These are phyloP conservation scores for Lenwebbia sp. DNA, from an alignment of 345 rosid genomes.

Conservation along the genomic window DNA sequence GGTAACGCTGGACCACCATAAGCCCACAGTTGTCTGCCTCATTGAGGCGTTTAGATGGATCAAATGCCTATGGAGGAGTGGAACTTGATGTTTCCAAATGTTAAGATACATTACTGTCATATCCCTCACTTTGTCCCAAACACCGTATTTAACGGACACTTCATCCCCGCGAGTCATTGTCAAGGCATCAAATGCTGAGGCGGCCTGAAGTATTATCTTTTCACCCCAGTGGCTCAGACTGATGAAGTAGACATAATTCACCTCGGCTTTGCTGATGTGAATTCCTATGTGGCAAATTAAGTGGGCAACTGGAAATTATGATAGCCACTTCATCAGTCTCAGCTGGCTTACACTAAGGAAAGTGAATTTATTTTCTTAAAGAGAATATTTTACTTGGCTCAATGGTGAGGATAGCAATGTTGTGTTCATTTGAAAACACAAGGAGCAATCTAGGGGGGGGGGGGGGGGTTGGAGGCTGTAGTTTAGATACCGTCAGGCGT, in stretches of 20 bases:
- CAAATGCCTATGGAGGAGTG: background rate
- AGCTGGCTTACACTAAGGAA: background rate
- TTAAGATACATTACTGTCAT: background rate
- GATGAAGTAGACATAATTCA: background rate
- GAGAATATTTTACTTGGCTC: background rate
- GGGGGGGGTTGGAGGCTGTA: background rate
- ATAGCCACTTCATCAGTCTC: background rate
- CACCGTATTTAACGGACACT: background rate
- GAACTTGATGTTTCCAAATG: background rate
- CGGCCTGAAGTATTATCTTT: background rate
- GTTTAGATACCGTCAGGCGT: background rate
- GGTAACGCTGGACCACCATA: background rate
- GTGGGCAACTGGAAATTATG: background rate
- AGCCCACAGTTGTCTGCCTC: background rate
- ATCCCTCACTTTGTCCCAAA: background rate
- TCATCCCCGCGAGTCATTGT: background rate
- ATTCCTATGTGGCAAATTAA: background rate
- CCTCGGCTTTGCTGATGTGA: background rate
- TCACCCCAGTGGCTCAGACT: background rate
- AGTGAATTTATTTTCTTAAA: background rate
- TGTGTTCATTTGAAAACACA: background rate
- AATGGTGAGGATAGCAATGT: background rate
- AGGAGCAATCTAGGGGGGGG: background rate
- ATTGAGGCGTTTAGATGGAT: background rate
- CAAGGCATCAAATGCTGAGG: background rate